phyloP scores from a whole-genome alignment of 495 filamentous ascomycete species.

The Halenospora varia region DNA sequence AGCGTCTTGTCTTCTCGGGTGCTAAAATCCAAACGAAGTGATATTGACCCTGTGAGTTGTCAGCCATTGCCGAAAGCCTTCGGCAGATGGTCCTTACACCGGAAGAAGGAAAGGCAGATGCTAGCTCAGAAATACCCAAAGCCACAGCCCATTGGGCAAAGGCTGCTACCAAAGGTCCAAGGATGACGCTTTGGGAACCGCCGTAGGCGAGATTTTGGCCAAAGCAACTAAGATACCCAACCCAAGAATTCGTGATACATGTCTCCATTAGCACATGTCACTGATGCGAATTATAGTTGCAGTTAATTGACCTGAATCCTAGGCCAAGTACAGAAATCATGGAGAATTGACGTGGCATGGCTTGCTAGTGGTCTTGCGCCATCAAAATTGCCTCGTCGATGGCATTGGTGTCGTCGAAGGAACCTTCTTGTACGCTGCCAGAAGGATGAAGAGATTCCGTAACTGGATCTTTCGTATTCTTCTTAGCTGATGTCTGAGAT shows the following conservation, averaged over 20 bases:
- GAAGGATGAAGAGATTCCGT: too few species aligned
- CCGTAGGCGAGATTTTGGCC: background rate
- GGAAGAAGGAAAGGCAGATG: slow-evolving; percentile 35
- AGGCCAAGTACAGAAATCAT: slow-evolving; percentile 29
- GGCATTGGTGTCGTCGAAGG: too few species aligned
- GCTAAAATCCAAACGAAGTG: slow-evolving; percentile 40
- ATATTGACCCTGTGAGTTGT: slow-evolving; percentile 28
- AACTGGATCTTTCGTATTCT: too few species aligned
- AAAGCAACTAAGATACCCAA: slow-evolving; percentile 21
- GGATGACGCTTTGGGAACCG: background rate
- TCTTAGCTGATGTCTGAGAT: too few species aligned
- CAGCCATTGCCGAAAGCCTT: background rate
- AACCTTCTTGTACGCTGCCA: too few species aligned
- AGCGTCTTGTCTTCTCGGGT: slow-evolving; percentile 20
- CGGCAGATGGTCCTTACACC: background rate
- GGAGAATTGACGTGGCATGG: slow-evolving; percentile 28
- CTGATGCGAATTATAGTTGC: background rate
- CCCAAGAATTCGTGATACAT: slow-evolving; percentile 37
- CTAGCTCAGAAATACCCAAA: slow-evolving; percentile 50
- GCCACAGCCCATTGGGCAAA: slow-evolving; percentile 36
- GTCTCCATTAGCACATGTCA: background rate
- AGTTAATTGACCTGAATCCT: slow-evolving; percentile 18
- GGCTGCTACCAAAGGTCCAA: slow-evolving; percentile 6
- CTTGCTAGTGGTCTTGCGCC: too few species aligned
- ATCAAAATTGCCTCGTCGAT: too few species aligned